Conservation (phyloP, 805 yeast species). For the Wickerhamomyces alni region DNA sequence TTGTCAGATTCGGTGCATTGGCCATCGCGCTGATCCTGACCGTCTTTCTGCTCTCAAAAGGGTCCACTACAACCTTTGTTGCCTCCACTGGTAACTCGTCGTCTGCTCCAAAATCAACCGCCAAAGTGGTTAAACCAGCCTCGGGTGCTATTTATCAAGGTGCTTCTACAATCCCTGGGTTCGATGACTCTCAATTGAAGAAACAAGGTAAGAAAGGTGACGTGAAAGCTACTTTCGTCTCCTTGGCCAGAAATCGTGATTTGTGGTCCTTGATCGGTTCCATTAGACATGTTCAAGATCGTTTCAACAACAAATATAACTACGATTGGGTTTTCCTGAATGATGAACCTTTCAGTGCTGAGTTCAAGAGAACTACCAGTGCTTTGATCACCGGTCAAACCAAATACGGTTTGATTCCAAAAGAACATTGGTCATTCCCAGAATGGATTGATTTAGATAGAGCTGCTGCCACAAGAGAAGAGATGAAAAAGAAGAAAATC, state of each 20-base stretch:
- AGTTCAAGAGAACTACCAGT: conserved; percentile 44
- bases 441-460: conserved; percentile 49
- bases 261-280: conserved; percentile 51
- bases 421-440: conserved; percentile 69
- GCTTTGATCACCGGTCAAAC: conserved; percentile 53
- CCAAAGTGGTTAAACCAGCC: conserved; percentile 8
- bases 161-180: conserved; percentile 8
- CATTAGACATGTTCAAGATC: conserved; percentile 57
- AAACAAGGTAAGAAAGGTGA: conserved; percentile 21
- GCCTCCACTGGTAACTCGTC: conserved; percentile 9
- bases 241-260: conserved; percentile 66
- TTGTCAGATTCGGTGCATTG: conserved; percentile 20
- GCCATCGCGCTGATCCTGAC: conserved; percentile 21
- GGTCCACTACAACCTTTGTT: conserved; percentile 21
- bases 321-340: conserved; percentile 81
- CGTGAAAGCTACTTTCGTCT: conserved; percentile 55
- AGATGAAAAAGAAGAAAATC: conserved; percentile 38
- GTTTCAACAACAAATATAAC: conserved; percentile 56
- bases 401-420: conserved; percentile 56
- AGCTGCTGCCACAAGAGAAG: conserved; percentile 39
- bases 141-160: conserved; percentile 9
- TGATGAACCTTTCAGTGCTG: conserved; percentile 55
- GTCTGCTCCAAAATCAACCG: conserved; percentile 3
- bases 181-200: conserved; percentile 14
- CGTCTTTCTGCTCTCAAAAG: conserved; percentile 22